A percentile compares a stretch with the other conserved stretches of the same genome.
Evolutionary conservation across 306 rosid genomes (phyloP).

Genomic region (Biancaea sappan): DNA sequence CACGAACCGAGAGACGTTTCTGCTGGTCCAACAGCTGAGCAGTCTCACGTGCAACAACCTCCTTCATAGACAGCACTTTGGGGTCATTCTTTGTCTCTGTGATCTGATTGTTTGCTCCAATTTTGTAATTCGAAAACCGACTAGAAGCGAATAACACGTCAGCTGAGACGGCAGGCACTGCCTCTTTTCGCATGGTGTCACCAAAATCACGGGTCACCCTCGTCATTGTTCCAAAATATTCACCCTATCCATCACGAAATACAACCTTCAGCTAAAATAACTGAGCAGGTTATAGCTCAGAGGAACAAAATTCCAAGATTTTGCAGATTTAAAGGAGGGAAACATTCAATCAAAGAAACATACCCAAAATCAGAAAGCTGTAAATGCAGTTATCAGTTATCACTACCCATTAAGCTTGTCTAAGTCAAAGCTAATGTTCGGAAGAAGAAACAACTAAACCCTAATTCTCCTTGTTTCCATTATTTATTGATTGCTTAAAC

Average conservation of each 20-base stretch:
- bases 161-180: conserved; percentile 76
- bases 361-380: conserved; percentile 1
- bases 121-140: conserved; percentile 84
- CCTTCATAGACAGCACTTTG: conserved; percentile 80
- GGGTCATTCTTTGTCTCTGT: conserved; percentile 77
- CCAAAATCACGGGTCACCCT: conserved; percentile 81
- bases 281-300: background rate
- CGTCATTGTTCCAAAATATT: conserved; percentile 59
- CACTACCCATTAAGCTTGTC: conserved; percentile 15
- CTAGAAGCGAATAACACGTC: conserved; percentile 81
- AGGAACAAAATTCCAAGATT: background rate
- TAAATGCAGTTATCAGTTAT: conserved; percentile 11
- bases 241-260: conserved; percentile 51
- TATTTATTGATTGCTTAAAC: background rate
- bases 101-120: conserved; percentile 89
- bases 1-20: conserved; percentile 96
- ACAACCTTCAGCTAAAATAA: conserved; percentile 25
- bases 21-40: conserved; percentile 87
- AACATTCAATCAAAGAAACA: conserved; percentile 6
- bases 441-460: conserved; percentile 40
- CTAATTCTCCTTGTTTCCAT: conserved; percentile 27
- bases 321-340: background rate
- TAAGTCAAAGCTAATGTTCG: conserved; percentile 36
- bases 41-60: conserved; percentile 92
- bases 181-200: conserved; percentile 76